Evolutionary conservation across 805 yeast species (phyloP).

Genomic region (Alloascoidea africana): DNA sequence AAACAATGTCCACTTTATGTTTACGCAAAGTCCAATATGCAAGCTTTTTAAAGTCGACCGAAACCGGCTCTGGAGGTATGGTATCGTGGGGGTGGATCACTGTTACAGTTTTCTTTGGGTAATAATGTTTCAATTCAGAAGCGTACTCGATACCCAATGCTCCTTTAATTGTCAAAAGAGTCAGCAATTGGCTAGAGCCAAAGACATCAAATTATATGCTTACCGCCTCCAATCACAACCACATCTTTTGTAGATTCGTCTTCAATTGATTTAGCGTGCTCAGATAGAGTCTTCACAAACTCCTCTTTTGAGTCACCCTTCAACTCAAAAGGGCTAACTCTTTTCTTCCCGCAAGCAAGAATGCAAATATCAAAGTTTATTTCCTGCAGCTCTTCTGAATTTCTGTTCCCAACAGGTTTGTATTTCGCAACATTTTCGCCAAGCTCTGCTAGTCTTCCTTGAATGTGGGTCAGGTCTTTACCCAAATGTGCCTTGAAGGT

Average conservation of each 20-base stretch:
- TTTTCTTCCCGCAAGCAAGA: background rate
- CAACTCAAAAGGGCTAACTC: background rate
- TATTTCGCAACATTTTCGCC: background rate
- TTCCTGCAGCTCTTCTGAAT: no score
- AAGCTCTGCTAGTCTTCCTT: background rate
- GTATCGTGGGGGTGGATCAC: background rate
- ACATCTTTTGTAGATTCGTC: conserved; percentile 1
- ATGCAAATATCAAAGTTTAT: background rate
- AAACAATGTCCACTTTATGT: background rate
- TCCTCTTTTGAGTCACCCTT: background rate
- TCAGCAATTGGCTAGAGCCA: background rate
- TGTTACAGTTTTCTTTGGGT: background rate
- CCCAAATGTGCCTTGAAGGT: background rate
- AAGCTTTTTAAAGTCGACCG: background rate
- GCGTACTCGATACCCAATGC: background rate
- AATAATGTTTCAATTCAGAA: background rate
- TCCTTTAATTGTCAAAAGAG: background rate
- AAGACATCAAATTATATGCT: background rate
- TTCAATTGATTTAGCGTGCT: background rate
- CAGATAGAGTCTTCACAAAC: background rate
- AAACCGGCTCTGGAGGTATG: background rate
- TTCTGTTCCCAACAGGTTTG: no score
- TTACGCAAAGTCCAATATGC: background rate
- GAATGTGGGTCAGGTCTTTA: background rate
- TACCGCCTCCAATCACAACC: background rate